phyloP scores from a whole-genome alignment of 352 stramenopile genomes.

The Phytophthora brassicae region DNA sequence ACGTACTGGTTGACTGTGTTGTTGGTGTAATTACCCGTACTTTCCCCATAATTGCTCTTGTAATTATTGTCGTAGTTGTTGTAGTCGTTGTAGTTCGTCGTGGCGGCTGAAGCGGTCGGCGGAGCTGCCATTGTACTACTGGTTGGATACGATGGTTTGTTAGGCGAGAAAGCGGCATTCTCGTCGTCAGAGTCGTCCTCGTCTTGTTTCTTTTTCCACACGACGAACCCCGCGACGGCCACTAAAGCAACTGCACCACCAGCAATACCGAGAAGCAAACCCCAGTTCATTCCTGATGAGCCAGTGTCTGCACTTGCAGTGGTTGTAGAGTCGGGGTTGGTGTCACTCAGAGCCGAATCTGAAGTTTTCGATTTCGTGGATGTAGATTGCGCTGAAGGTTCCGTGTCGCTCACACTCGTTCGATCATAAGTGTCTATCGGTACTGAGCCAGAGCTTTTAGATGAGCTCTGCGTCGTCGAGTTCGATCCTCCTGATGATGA shows the following conservation, averaged over 20 bases:
- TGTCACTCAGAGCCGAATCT: constrained; percentile 24
- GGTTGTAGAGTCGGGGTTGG: constrained; percentile 32
- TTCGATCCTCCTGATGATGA: constrained; percentile 12
- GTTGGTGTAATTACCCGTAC: constrained; percentile 18
- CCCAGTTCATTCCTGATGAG: constrained; percentile 36
- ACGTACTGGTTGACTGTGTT: constrained; percentile 31
- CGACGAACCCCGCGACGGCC: constrained; percentile 54
- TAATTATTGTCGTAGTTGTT: constrained; percentile 18
- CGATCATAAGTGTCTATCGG: constrained; percentile 14
- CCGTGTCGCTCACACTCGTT: constrained; percentile 20
- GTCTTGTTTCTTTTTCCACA: constrained; percentile 59
- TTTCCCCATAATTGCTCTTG: too few species aligned
- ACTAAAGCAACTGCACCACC: constrained; percentile 43
- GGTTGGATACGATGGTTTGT: constrained; percentile 12
- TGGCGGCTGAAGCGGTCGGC: constrained; percentile 17
- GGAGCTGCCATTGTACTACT: constrained; percentile 20
- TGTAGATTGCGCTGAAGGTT: constrained; percentile 22
- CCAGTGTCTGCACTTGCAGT: constrained; percentile 26
- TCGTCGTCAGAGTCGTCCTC: constrained; percentile 73
- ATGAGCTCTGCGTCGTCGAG: constrained; percentile 19
- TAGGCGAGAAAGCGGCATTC: constrained; percentile 32
- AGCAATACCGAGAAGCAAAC: constrained; percentile 57
- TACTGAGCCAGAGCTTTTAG: constrained; percentile 17
- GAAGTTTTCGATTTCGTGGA: constrained; percentile 31
- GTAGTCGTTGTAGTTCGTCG: constrained; percentile 24